Evolutionary conservation across 148 eudicot species (phyloP).

Genomic region (Rhododendron vialii): DNA sequence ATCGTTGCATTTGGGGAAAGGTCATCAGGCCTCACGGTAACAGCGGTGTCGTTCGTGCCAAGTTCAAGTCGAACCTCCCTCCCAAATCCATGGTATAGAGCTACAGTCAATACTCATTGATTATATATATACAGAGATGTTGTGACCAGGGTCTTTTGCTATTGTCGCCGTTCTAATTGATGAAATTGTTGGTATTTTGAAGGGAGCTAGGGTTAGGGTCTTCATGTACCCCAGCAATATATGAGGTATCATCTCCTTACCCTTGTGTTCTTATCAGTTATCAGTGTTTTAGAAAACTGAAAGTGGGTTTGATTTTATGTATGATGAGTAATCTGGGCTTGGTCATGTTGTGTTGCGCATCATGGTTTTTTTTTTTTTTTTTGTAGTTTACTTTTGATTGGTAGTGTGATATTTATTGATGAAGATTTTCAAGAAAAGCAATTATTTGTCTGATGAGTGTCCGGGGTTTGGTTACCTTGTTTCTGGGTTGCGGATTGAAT

Average conservation of each 20-base stretch:
- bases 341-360: background rate
- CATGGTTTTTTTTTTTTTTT: background rate
- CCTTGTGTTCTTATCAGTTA: background rate
- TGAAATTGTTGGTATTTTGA: slow-evolving; percentile 3
- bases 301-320: background rate
- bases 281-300: background rate
- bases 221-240: slow-evolving; percentile 56
- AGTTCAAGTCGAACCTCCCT: slow-evolving; percentile 49
- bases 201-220: slow-evolving; percentile 47
- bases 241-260: slow-evolving; percentile 20
- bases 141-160: background rate
- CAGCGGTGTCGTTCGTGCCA: slow-evolving; percentile 46
- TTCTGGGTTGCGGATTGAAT: background rate
- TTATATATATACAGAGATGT: background rate
- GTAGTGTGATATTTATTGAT: background rate
- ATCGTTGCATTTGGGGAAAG: slow-evolving; percentile 55
- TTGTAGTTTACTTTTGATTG: background rate
- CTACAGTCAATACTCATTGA: background rate
- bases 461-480: background rate
- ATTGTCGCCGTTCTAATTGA: background rate
- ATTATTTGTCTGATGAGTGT: background rate
- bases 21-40: slow-evolving; percentile 48
- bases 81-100: slow-evolving; percentile 44
- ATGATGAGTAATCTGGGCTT: background rate
- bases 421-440: background rate